Conservation (phyloP, 768 basidiomycete species). For the Rhodotorula taiwanensis region DNA sequence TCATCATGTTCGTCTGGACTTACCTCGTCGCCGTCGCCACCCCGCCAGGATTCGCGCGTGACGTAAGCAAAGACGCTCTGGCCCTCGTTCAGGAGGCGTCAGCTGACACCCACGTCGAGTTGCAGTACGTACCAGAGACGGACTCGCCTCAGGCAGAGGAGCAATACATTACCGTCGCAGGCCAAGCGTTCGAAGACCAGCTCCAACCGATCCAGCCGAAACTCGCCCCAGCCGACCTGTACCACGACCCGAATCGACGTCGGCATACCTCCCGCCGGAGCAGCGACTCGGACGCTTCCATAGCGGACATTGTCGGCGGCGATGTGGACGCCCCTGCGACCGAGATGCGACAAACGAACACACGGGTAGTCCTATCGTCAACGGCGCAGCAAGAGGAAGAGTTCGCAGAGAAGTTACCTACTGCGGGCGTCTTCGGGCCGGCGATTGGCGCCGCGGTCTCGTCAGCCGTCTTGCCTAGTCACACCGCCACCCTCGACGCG, state of each 20-base stretch:
- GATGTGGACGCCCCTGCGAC: too few relatives aligned
- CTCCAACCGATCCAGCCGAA: neutral
- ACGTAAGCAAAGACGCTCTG: neutral
- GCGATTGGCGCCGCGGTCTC: too few relatives aligned
- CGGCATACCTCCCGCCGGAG: too few relatives aligned
- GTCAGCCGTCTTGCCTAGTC: too few relatives aligned
- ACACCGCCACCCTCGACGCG: too few relatives aligned
- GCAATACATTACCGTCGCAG: constrained; percentile 21
- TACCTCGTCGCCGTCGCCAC: constrained; percentile 21
- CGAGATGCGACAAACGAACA: too few relatives aligned
- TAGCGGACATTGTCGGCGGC: too few relatives aligned
- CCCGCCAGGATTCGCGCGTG: constrained; percentile 27
- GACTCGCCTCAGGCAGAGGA: constrained; percentile 27
- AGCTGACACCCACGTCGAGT: neutral
- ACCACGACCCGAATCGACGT: neutral
- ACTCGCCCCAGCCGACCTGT: neutral
- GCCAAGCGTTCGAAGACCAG: constrained; percentile 23
- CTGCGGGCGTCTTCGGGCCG: too few relatives aligned
- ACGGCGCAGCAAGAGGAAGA: too few relatives aligned
- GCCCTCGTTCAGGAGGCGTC: neutral
- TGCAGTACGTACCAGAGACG: constrained; percentile 26
- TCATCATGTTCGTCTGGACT: constrained; percentile 31
- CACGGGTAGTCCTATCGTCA: too few relatives aligned
- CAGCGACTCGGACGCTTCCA: neutral
- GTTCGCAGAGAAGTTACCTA: too few relatives aligned